Conservation (phyloP, 352 stramenopile species). For the Phytopythium ostracodes region DNA sequence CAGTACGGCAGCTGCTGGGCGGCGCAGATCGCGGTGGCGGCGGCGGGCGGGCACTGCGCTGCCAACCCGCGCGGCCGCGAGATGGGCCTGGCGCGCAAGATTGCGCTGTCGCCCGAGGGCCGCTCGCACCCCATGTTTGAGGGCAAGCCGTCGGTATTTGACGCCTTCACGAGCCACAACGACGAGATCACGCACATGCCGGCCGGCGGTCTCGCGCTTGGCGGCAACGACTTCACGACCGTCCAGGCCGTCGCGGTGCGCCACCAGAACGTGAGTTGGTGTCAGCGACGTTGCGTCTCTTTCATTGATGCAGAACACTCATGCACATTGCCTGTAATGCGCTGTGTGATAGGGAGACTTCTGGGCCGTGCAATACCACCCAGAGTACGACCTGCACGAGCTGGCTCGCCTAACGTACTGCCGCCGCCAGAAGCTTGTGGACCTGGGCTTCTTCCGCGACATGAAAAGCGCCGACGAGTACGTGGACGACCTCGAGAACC, state of each 20-base stretch:
- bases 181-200: conserved; percentile 79
- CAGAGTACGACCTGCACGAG: conserved; percentile 82
- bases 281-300: too few relatives aligned
- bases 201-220: conserved; percentile 48
- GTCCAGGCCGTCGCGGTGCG: conserved; percentile 73
- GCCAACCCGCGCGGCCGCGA: conserved; percentile 66
- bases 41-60: conserved; percentile 55
- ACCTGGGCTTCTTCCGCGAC: conserved; percentile 60
- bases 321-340: not conserved
- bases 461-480: conserved; percentile 43
- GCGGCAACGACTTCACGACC: conserved; percentile 62
- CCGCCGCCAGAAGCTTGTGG: conserved; percentile 51
- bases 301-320: not conserved
- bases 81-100: conserved; percentile 79
- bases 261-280: conserved; percentile 31
- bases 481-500: conserved; percentile 48
- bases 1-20: conserved; percentile 84
- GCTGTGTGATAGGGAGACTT: conserved; percentile 48
- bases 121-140: conserved; percentile 80
- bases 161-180: conserved; percentile 80
- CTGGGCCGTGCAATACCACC: conserved; percentile 83
- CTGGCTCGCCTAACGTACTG: conserved; percentile 72
- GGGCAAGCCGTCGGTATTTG: conserved; percentile 75
- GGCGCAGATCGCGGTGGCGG: conserved; percentile 71
- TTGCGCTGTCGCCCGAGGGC: conserved; percentile 64